Evolutionary conservation across 2,329 filamentous ascomycete genomes (phyloP), one percentile per base, ranked within the genome.

Genomic region (Exophiala sideris): DNA sequence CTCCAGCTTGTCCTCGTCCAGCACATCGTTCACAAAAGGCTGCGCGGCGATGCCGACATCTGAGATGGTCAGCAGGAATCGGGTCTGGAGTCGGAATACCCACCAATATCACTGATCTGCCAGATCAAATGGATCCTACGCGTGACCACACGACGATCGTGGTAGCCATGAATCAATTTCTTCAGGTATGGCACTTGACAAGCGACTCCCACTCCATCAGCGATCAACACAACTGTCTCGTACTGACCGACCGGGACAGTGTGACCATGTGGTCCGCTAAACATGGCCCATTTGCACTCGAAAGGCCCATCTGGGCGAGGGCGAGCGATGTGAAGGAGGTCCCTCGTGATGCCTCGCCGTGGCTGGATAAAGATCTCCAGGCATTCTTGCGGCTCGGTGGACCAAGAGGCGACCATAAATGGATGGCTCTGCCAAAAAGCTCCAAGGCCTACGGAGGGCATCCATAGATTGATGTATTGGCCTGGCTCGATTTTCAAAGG

Each of bases 101-200:
- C 40, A 65, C 52, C 34, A 48, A 59, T 38, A 64, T 45, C 50
- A 71, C 45, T 41, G n/a, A 41, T 41, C 53, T 71, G 59, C 67
- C 64, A 72, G 7, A 73, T 64, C 4, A 73, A 57, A 62, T 70
- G 60, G 12, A 73, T 61, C 10, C 62, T 54, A 46, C 62, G 60
- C 46, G 64, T 63, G 29, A 58, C 56, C 40, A 60, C 58, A 24
- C 61, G 64, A 42, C 57, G 63, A 24, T 65, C 65, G 41, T 70
- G 69, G 50, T 70, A 70, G n/a, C 66, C 59, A 45, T 71, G 55
- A 36, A 74, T 66, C n/a, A 73, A 62, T 58, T 71, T 56, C 53
- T 69, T 70, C 2, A 73, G 54, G 56, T 71, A 70, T 24, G 62
- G 65, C 41, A 72, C 58, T 21, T 65, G 56, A 12, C 54, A 61